Evolutionary conservation across 345 rosid species (phyloP).

Genomic region (Microcos paniculata): DNA sequence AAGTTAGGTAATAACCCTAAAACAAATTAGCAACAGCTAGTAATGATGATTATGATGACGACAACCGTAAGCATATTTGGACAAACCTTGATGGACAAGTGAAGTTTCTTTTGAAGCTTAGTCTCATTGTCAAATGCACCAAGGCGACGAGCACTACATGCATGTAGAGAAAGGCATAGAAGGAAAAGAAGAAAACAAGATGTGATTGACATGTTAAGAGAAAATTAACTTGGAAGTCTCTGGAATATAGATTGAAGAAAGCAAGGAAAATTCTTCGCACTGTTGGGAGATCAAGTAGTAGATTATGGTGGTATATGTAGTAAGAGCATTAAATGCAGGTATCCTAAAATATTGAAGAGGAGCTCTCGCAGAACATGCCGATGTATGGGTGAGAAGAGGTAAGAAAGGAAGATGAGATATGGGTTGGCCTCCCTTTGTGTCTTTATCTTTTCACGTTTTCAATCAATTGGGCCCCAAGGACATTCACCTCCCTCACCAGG

Average conservation of each 20-base stretch:
- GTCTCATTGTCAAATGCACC: conserved; percentile 18
- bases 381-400: conserved; percentile 44
- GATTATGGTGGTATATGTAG: conserved; percentile 32
- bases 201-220: conserved; percentile 32
- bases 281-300: conserved; percentile 3
- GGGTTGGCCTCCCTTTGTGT: conserved; percentile 42
- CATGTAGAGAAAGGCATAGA: conserved; percentile 38
- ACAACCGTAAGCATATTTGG: background rate
- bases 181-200: conserved; percentile 33
- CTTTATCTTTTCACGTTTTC: conserved; percentile 28
- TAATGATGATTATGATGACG: background rate
- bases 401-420: conserved; percentile 38
- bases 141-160: conserved; percentile 51
- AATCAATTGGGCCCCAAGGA: conserved; percentile 36
- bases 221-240: background rate
- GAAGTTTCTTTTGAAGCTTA: conserved; percentile 30
- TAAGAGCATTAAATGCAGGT: conserved; percentile 49
- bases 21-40: background rate
- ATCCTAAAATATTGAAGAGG: conserved; percentile 24
- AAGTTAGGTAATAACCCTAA: background rate
- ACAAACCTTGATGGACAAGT: conserved; percentile 31
- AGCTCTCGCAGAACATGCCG: conserved; percentile 46
- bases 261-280: background rate
- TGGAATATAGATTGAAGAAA: background rate
- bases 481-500: conserved; percentile 30